These are phyloP conservation scores for Tuber aestivum DNA, from an alignment of 495 filamentous ascomycete genomes.

Conservation along the genomic window DNA sequence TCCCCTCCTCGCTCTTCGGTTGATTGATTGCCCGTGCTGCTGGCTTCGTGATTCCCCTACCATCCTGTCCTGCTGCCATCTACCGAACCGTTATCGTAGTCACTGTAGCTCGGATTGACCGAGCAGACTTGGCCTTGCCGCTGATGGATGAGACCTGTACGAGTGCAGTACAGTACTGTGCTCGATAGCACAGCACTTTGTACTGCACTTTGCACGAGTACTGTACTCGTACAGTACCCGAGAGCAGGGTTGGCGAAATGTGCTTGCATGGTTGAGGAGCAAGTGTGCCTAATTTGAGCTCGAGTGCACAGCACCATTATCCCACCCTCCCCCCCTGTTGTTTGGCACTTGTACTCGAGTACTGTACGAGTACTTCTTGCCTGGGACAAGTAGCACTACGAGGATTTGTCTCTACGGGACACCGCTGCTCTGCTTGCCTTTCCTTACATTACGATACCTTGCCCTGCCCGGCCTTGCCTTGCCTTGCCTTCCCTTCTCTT, in stretches of 20 bases:
- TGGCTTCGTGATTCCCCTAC: neutral
- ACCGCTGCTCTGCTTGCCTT: neutral
- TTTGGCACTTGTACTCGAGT: too few relatives aligned
- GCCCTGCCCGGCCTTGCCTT: neutral
- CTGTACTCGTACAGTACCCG: too few relatives aligned
- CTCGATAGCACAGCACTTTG: neutral
- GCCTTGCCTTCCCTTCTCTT: neutral
- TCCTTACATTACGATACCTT: neutral
- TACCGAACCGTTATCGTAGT: neutral
- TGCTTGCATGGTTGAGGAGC: too few relatives aligned
- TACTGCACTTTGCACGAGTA: neutral
- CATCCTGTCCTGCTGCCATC: neutral
- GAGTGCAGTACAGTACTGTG: neutral
- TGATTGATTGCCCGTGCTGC: neutral
- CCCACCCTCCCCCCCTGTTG: neutral
- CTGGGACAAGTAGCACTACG: neutral
- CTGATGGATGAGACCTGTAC: neutral
- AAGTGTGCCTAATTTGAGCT: neutral
- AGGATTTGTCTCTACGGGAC: neutral
- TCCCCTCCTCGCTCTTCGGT: neutral
- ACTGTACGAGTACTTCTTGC: too few relatives aligned
- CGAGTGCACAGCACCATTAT: neutral
- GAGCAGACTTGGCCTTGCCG: neutral
- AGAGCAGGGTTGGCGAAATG: neutral
- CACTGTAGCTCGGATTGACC: neutral